These are phyloP conservation scores for Lentinula sp. DNA, from an alignment of 768 basidiomycete species.

Conservation along the genomic window DNA sequence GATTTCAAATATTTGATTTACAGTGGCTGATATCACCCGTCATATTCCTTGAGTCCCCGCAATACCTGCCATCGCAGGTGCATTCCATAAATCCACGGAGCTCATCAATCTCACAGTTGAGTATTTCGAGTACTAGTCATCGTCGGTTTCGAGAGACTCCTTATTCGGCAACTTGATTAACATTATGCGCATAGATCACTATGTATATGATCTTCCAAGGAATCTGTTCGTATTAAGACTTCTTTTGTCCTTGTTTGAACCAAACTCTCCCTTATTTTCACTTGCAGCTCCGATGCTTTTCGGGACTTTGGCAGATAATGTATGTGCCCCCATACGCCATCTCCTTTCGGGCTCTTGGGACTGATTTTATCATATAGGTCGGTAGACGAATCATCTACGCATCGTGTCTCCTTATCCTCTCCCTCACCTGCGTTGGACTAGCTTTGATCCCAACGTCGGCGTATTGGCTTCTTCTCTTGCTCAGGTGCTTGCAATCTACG, in stretches of 20 bases:
- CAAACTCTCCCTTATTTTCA: background rate
- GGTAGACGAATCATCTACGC: slow-evolving; percentile 64
- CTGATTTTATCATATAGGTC: slow-evolving; percentile 16
- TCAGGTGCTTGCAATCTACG: slow-evolving; percentile 76
- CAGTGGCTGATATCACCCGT: slow-evolving; percentile 5
- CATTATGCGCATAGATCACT: slow-evolving; percentile 34
- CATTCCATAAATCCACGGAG: slow-evolving; percentile 61
- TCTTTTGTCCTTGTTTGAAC: background rate
- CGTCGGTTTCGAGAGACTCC: no score
- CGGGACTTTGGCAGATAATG: slow-evolving; percentile 43
- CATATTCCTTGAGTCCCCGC: slow-evolving; percentile 40
- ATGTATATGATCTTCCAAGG: slow-evolving; percentile 70
- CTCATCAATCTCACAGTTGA: slow-evolving; percentile 71
- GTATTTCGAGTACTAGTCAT: slow-evolving; percentile 12
- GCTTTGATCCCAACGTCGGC: slow-evolving; percentile 43
- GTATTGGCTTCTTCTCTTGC: slow-evolving; percentile 74
- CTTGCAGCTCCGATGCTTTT: background rate
- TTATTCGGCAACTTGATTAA: background rate
- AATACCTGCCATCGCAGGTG: slow-evolving; percentile 58
- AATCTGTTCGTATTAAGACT: slow-evolving; percentile 33
- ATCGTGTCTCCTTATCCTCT: slow-evolving; percentile 56
- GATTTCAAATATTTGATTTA: background rate
- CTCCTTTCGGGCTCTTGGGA: slow-evolving; percentile 23
- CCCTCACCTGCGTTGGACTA: slow-evolving; percentile 58
- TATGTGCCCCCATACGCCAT: slow-evolving; percentile 35